A percentile compares a stretch with the other conserved stretches of the same genome.
phyloP scores from a whole-genome alignment of 257 asterid species.

The Solanum ahanhuiri region DNA sequence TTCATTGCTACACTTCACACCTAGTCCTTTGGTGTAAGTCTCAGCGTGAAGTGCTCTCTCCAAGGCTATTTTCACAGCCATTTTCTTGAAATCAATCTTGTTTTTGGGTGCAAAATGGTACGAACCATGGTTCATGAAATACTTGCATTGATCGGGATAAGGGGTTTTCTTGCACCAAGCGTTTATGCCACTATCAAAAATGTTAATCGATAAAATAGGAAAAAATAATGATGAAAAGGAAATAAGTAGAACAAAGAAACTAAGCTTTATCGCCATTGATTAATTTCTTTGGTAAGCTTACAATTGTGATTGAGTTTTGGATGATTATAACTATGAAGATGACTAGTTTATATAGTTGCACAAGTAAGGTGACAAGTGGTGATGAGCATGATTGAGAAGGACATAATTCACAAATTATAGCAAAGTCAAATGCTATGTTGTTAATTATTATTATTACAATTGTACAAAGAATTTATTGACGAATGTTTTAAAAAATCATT shows the following conservation, averaged over 20 bases:
- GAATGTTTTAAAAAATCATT: background rate
- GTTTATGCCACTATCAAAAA: slow-evolving; percentile 8
- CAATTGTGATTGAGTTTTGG: background rate
- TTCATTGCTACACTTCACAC: slow-evolving; percentile 27
- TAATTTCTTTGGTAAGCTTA: background rate
- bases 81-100: slow-evolving; percentile 36
- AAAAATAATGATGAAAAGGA: slow-evolving; percentile 13
- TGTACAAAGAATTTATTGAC: background rate
- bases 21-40: slow-evolving; percentile 29
- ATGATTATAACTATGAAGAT: background rate
- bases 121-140: slow-evolving; percentile 25
- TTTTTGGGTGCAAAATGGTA: slow-evolving; percentile 12
- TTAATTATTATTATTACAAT: background rate
- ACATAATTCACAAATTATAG: slow-evolving; percentile 11
- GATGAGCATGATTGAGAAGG: slow-evolving; percentile 7
- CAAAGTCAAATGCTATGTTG: slow-evolving; percentile 12
- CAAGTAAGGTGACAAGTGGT: slow-evolving; percentile 12
- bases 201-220: background rate
- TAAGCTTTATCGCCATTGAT: slow-evolving; percentile 11
- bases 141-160: slow-evolving; percentile 54
- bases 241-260: slow-evolving; percentile 7
- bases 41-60: slow-evolving; percentile 35
- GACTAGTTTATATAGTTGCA: slow-evolving; percentile 16
- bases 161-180: slow-evolving; percentile 73
- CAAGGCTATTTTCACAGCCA: slow-evolving; percentile 33